A percentile compares a stretch with the other conserved stretches of the same genome.
Evolutionary conservation across 257 asterid species (phyloP).

Genomic region (Solanum pinnatisectum): DNA sequence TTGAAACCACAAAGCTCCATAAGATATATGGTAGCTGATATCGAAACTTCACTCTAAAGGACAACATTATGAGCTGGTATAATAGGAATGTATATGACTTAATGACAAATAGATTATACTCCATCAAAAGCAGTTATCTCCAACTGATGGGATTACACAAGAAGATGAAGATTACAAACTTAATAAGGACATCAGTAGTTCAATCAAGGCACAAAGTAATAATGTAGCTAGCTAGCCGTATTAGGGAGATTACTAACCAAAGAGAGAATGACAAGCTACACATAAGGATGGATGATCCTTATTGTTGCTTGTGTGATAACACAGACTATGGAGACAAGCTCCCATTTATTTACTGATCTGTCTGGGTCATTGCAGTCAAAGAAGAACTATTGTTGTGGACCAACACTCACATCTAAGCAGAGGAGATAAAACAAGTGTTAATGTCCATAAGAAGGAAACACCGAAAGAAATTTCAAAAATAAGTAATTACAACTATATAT

Average conservation of each 20-base stretch:
- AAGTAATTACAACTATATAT: neutral
- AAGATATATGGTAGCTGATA: no score
- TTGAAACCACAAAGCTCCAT: no score
- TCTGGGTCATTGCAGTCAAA: neutral
- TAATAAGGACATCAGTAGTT: neutral
- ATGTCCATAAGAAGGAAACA: neutral
- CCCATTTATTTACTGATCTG: neutral
- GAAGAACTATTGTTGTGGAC: neutral
- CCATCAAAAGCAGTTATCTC: neutral
- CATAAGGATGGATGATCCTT: neutral
- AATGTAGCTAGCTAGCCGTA: neutral
- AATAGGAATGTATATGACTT: neutral
- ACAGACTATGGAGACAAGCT: neutral
- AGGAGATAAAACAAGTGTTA: neutral
- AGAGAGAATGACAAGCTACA: neutral
- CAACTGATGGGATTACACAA: neutral
- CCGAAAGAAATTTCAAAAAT: neutral
- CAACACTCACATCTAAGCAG: neutral
- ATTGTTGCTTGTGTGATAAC: neutral
- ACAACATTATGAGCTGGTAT: neutral
- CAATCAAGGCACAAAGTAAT: neutral
- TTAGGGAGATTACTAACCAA: neutral
- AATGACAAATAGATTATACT: neutral
- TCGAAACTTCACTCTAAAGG: neutral
- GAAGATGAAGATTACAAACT: neutral